These are phyloP conservation scores for Boletus rubescentipes DNA, from an alignment of 768 basidiomycete species.

Conservation along the genomic window DNA sequence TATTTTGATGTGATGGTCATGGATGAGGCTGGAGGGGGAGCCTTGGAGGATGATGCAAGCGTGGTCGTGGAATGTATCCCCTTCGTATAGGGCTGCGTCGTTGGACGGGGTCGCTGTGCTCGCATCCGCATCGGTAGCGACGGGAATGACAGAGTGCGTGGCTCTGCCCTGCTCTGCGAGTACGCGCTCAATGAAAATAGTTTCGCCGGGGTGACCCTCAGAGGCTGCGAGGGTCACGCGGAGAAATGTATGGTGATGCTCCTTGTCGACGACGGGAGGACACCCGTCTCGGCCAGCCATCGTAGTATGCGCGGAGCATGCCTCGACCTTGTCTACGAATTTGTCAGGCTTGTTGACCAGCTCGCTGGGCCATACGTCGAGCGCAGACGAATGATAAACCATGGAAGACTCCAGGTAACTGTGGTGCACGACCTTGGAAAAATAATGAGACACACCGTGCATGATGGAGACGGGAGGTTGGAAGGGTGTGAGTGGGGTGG, in stretches of 20 bases:
- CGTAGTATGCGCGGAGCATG: constrained; percentile 8
- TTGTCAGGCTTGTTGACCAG: not conserved
- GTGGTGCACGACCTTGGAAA: constrained; percentile 12
- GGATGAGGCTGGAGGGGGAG: not conserved
- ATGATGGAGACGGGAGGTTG: not conserved
- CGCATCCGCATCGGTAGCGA: not conserved
- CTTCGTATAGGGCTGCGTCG: not conserved
- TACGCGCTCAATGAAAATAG: constrained; percentile 12
- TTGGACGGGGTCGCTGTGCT: too few species aligned
- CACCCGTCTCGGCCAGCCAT: not conserved
- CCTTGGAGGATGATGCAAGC: constrained; percentile 12
- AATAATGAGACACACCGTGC: constrained; percentile 3
- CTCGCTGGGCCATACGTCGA: constrained; percentile 11
- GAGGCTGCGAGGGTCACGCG: constrained; percentile 6
- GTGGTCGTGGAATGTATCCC: constrained; percentile 10
- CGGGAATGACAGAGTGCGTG: constrained; percentile 8
- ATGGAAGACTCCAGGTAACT: not conserved
- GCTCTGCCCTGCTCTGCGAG: not conserved
- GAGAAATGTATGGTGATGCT: constrained; percentile 10
- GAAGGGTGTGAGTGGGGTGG: not conserved
- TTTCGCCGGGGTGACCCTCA: constrained; percentile 1
- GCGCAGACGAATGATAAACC: constrained; percentile 6
- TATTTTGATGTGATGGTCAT: not conserved
- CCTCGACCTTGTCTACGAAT: constrained; percentile 11
- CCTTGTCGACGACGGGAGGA: not conserved